Evolutionary conservation across 2,329 filamentous ascomycete genomes (phyloP).

Genomic region (Aspergillus luchuensis): DNA sequence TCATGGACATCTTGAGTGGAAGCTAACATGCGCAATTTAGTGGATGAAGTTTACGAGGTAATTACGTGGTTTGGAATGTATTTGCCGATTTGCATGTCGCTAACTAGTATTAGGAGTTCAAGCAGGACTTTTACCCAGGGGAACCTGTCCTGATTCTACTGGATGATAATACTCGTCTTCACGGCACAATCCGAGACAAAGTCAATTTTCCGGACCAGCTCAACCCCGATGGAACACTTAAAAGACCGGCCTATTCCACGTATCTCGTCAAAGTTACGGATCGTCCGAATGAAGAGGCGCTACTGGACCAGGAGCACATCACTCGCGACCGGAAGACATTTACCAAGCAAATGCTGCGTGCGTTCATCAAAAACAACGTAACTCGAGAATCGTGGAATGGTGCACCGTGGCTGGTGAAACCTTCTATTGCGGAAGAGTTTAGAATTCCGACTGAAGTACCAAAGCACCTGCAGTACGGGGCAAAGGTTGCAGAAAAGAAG

Average conservation of each 20-base stretch:
- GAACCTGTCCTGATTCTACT: conserved; percentile 77
- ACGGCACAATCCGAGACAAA: conserved; percentile 82
- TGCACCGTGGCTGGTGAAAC: conserved; percentile 94
- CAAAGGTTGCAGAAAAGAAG: conserved; percentile 75
- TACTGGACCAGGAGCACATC: conserved; percentile 80
- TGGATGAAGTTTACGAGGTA: conserved; percentile 55
- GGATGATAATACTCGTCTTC: conserved; percentile 67
- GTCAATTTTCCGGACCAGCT: conserved; percentile 67
- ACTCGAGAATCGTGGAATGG: conserved; percentile 89
- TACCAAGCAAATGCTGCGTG: conserved; percentile 88
- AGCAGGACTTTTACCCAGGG: conserved; percentile 86
- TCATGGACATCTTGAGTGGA: conserved; percentile 6
- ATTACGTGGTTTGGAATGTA: conserved; percentile 15
- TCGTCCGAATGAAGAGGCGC: conserved; percentile 68
- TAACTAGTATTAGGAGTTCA: conserved; percentile 62
- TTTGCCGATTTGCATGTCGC: conserved; percentile 6
- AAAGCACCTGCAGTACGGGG: conserved; percentile 77
- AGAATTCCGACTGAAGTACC: conserved; percentile 87
- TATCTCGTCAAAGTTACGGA: conserved; percentile 79
- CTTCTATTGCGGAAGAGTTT: conserved; percentile 78
- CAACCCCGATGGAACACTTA: conserved; percentile 67
- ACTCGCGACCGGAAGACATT: conserved; percentile 87
- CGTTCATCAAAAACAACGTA: conserved; percentile 95
- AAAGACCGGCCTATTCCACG: conserved; percentile 68
- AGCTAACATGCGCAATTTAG: conserved; percentile 35